Evolutionary conservation across 2,329 filamentous ascomycete species (phyloP).

Genomic region (Fusarium nisikadoi): DNA sequence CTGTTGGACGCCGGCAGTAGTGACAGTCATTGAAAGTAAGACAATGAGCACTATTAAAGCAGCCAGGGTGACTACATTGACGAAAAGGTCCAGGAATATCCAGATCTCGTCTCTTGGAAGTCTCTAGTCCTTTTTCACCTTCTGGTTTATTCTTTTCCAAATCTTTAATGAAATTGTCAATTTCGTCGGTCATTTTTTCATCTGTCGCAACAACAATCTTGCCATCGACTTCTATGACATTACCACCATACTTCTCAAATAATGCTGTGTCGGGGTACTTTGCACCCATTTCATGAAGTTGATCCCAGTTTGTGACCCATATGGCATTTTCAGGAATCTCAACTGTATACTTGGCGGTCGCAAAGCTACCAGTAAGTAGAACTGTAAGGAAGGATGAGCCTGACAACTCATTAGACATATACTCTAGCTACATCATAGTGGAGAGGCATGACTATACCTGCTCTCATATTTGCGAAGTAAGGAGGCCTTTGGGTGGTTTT

Average conservation of each 20-base stretch:
- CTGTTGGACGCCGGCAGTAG: background rate
- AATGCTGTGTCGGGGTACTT: background rate
- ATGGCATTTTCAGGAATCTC: background rate
- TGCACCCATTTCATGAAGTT: background rate
- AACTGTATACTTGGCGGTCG: background rate
- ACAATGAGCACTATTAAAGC: background rate
- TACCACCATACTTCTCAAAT: background rate
- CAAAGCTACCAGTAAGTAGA: background rate
- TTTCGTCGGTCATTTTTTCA: background rate
- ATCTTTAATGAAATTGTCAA: background rate
- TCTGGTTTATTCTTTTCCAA: background rate
- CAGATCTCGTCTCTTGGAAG: background rate
- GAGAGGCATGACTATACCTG: background rate
- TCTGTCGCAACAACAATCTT: background rate
- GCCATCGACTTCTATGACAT: background rate
- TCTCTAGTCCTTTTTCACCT: background rate
- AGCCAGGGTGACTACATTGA: background rate
- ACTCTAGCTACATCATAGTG: background rate
- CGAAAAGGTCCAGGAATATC: background rate
- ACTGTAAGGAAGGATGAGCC: background rate
- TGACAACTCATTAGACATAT: background rate
- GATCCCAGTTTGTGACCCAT: background rate
- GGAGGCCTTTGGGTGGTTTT: background rate
- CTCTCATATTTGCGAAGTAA: background rate
- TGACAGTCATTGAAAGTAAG: background rate